phyloP scores from a whole-genome alignment of 2,329 filamentous ascomycete species.

The Ophiocordyceps australis region DNA sequence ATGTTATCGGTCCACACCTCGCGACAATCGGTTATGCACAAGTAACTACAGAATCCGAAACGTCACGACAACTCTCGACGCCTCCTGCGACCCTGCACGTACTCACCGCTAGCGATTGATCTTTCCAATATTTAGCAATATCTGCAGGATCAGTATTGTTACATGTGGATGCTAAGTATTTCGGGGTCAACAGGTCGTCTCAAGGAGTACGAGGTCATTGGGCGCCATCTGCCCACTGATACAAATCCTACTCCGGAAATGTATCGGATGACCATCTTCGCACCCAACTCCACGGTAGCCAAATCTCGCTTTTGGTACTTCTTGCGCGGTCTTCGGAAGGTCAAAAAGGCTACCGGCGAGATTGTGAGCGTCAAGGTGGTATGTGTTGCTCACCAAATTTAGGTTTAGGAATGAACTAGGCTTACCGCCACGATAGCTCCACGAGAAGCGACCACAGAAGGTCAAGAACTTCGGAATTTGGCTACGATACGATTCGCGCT shows the following conservation, averaged over 20 bases:
- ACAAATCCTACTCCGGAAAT: constrained; percentile 93
- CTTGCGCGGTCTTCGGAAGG: constrained; percentile 95
- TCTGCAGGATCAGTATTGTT: too few species aligned
- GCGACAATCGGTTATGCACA: too few species aligned
- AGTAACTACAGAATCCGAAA: too few species aligned
- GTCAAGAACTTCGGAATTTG: constrained; percentile 99
- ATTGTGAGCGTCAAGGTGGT: constrained; percentile 95
- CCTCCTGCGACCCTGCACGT: too few species aligned
- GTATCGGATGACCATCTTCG: constrained; percentile 99
- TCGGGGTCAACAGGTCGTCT: constrained; percentile 75
- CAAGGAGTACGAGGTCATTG: constrained; percentile 99
- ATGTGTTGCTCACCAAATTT: constrained; percentile 10
- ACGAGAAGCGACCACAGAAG: constrained; percentile 97
- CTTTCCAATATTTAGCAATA: too few species aligned
- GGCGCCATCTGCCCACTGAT: constrained; percentile 96
- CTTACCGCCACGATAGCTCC: constrained; percentile 55
- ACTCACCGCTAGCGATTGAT: too few species aligned
- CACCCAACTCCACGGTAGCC: constrained; percentile 91
- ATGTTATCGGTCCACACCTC: too few species aligned
- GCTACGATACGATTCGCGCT: constrained; percentile 99
- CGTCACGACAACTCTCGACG: too few species aligned
- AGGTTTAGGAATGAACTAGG: constrained; percentile 2
- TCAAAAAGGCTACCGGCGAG: constrained; percentile 99
- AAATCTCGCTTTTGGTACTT: constrained; percentile 99
- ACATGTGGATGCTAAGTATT: too few species aligned